These are phyloP conservation scores for Candida arabinofermentans DNA, from an alignment of 805 yeast genomes.

Conservation along the genomic window DNA sequence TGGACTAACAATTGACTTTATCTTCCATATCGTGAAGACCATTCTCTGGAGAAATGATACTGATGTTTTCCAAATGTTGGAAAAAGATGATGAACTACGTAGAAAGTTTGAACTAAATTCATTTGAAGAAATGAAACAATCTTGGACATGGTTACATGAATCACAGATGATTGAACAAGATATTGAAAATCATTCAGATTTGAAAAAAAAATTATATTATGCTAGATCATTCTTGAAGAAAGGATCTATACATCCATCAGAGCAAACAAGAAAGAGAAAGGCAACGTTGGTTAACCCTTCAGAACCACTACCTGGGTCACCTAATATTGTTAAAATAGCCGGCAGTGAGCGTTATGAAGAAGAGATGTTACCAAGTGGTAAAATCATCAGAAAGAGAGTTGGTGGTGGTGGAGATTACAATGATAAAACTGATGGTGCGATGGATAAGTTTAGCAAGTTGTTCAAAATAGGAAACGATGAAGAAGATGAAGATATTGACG, in stretches of 20 bases:
- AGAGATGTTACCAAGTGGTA: conserved; percentile 75
- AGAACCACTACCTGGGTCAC: conserved; percentile 50
- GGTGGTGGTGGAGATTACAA: conserved; percentile 27
- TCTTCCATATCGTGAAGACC: conserved; percentile 52
- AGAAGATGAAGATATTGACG: conserved; percentile 52
- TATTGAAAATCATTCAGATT: conserved; percentile 15
- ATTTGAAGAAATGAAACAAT: conserved; percentile 66
- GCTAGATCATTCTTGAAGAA: conserved; percentile 30
- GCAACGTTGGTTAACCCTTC: conserved; percentile 42
- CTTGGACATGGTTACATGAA: conserved; percentile 62
- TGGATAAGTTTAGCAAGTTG: conserved; percentile 35
- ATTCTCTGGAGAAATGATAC: conserved; percentile 67
- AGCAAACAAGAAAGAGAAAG: conserved; percentile 41
- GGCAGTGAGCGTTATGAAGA: conserved; percentile 38
- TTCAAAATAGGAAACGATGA: conserved; percentile 25
- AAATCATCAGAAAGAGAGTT: conserved; percentile 41
- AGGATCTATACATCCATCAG: conserved; percentile 32
- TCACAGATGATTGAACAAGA: conserved; percentile 26
- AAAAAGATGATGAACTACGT: conserved; percentile 63
- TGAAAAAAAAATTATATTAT: conserved; percentile 18
- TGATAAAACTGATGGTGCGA: conserved; percentile 20
- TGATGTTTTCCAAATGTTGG: conserved; percentile 74
- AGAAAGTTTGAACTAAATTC: conserved; percentile 70
- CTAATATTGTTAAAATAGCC: conserved; percentile 30
- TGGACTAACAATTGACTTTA: conserved; percentile 63